phyloP scores from a whole-genome alignment of 2,329 filamentous ascomycete genomes.

The Ceratocystis papillata region DNA sequence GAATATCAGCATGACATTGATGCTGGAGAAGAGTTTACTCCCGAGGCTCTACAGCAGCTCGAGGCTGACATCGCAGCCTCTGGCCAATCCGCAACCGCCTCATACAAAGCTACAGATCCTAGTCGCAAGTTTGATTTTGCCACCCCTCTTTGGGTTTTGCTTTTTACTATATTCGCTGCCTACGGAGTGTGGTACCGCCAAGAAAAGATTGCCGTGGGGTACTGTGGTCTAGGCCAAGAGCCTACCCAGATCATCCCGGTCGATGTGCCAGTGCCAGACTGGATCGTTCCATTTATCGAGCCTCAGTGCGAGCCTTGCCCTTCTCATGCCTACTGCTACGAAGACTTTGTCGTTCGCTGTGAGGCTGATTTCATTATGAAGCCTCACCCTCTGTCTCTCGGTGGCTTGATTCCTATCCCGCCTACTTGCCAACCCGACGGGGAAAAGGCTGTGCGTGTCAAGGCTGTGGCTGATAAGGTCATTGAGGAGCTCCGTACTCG shows the following conservation, averaged over 20 bases:
- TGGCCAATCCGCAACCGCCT: constrained; percentile 39
- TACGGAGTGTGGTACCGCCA: constrained; percentile 80
- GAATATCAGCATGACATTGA: constrained; percentile 38
- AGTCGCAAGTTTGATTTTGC: constrained; percentile 41
- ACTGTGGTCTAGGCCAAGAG: constrained; percentile 72
- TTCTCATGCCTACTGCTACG: constrained; percentile 77
- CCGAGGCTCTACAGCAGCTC: constrained; percentile 75
- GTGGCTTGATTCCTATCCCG: constrained; percentile 69
- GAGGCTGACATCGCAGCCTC: constrained; percentile 54
- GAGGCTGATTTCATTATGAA: constrained; percentile 79
- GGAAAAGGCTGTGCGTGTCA: constrained; percentile 77
- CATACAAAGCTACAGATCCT: constrained; percentile 35
- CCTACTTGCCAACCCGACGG: constrained; percentile 93
- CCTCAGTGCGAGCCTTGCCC: constrained; percentile 87
- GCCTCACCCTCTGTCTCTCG: constrained; percentile 70
- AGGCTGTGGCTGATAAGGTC: constrained; percentile 75
- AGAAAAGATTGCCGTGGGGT: constrained; percentile 92
- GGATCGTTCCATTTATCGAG: constrained; percentile 55
- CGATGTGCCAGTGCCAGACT: constrained; percentile 54
- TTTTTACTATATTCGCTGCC: constrained; percentile 57
- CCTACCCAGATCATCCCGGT: constrained; percentile 42
- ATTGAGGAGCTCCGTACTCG: constrained; percentile 77
- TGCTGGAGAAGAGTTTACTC: constrained; percentile 83
- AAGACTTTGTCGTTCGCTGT: constrained; percentile 65
- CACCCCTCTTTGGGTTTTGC: constrained; percentile 59